A percentile compares a stretch with the other conserved stretches of the same genome.
Conservation (phyloP, 2,329 filamentous ascomycete species). For the Fusarium annulatum region DNA sequence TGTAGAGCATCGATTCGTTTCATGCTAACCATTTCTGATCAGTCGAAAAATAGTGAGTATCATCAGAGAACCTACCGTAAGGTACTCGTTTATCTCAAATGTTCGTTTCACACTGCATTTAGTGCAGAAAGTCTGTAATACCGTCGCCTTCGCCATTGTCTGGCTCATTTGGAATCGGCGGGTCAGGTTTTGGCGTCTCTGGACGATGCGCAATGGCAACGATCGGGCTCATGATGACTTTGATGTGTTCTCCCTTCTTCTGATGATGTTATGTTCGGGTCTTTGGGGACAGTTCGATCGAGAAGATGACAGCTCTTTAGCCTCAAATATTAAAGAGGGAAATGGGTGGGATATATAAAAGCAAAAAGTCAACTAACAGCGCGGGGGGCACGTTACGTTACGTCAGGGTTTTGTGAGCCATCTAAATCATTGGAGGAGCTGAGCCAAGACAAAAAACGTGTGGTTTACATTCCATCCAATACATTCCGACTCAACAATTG, state of each 20-base stretch:
- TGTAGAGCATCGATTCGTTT: constrained; percentile 9
- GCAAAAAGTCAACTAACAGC: constrained; percentile 20
- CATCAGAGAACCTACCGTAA: constrained; percentile 19
- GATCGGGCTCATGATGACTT: constrained; percentile 18
- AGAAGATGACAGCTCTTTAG: background rate
- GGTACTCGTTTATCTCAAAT: background rate
- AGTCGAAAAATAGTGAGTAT: constrained; percentile 11
- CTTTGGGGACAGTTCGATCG: background rate
- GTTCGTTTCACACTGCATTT: background rate
- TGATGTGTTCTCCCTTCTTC: background rate
- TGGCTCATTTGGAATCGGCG: constrained; percentile 47
- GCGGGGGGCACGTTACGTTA: constrained; percentile 27
- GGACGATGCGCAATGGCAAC: constrained; percentile 40
- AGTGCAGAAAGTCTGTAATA: constrained; percentile 44
- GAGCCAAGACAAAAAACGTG: constrained; percentile 10
- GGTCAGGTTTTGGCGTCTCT: constrained; percentile 48
- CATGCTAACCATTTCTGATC: constrained; percentile 26
- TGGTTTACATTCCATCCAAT: constrained; percentile 29
- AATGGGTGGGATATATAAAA: constrained; percentile 25
- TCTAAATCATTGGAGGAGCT: constrained; percentile 22
- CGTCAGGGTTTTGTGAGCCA: constrained; percentile 29
- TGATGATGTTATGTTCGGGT: background rate
- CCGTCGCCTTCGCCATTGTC: constrained; percentile 48
- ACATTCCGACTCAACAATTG: background rate
- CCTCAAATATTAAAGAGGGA: background rate